A percentile compares a stretch with the other conserved stretches of the same genome.
Evolutionary conservation across 805 yeast species (phyloP).

Genomic region (Metschnikowia chrysomelidarum): DNA sequence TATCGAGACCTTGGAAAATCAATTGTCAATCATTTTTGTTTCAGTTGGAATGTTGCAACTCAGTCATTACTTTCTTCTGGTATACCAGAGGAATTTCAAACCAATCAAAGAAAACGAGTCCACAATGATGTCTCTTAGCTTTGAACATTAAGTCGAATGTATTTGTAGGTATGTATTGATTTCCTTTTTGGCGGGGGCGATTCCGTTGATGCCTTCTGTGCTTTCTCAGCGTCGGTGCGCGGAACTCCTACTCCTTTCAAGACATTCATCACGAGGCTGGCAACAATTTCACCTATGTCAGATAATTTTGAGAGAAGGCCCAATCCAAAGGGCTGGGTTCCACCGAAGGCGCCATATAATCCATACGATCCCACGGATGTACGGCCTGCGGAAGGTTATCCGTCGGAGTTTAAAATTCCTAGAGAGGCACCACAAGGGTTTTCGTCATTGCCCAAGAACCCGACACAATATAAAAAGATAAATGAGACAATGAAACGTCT

Average conservation of each 20-base stretch:
- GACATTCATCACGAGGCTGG: neutral
- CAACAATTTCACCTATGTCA: slow-evolving; percentile 7
- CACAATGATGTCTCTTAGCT: no score
- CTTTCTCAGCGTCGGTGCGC: neutral
- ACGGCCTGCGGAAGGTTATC: slow-evolving; percentile 83
- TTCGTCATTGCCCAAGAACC: slow-evolving; percentile 59
- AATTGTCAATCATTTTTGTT: no score
- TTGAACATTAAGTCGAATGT: no score
- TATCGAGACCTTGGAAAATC: no score
- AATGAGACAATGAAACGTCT: slow-evolving; percentile 71
- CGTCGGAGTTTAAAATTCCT: slow-evolving; percentile 74
- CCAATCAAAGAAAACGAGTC: no score
- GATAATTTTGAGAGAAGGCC: slow-evolving; percentile 57
- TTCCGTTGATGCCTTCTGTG: neutral
- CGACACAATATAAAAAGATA: slow-evolving; percentile 64
- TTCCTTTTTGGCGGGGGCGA: no score
- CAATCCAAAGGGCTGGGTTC: slow-evolving; percentile 76
- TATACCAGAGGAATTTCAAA: no score
- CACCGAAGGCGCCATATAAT: slow-evolving; percentile 80
- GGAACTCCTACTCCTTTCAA: neutral
- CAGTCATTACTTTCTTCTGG: no score
- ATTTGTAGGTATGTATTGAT: neutral
- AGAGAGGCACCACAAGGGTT: slow-evolving; percentile 55
- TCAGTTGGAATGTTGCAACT: no score
- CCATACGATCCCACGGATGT: slow-evolving; percentile 78